phyloP scores from a whole-genome alignment of 345 rosid species.

The Brassica carinata region DNA sequence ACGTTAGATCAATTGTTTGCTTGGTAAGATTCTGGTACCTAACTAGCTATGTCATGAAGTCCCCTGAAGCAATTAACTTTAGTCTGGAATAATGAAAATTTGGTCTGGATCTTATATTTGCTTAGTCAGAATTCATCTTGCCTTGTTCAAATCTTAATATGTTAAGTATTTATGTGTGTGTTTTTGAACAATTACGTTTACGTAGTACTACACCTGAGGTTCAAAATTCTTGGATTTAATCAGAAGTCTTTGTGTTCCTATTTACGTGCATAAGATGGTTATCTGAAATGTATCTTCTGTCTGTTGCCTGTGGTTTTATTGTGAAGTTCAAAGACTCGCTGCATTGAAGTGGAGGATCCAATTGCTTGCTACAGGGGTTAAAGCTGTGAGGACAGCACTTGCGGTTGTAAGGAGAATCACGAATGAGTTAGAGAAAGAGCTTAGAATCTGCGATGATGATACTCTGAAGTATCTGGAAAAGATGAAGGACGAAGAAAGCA shows the following conservation, averaged over 20 bases:
- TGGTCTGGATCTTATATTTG: neutral
- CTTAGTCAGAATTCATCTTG: neutral
- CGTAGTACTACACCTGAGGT: neutral
- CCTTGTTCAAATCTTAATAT: neutral
- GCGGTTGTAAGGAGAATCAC: too few relatives aligned
- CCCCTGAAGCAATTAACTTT: neutral
- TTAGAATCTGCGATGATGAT: too few relatives aligned
- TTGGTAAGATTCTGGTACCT: too few relatives aligned
- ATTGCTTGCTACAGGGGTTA: neutral
- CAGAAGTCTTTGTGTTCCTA: too few relatives aligned
- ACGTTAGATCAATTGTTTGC: too few relatives aligned
- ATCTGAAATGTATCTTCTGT: neutral
- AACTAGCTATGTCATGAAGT: neutral
- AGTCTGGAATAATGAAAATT: neutral
- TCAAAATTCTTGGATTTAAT: neutral
- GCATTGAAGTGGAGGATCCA: neutral
- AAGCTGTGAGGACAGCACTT: too few relatives aligned
- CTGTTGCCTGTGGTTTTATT: neutral
- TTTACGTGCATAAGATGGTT: neutral
- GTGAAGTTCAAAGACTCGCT: too few relatives aligned
- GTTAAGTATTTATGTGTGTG: neutral
- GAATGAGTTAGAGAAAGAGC: too few relatives aligned
- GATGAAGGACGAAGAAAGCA: too few relatives aligned
- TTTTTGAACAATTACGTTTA: neutral
- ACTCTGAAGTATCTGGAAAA: too few relatives aligned